Percentiles rank a stretch among this genome's conserved stretches.
phyloP scores from a whole-genome alignment of 768 basidiomycete species.

The Vishniacozyma victoriae region DNA sequence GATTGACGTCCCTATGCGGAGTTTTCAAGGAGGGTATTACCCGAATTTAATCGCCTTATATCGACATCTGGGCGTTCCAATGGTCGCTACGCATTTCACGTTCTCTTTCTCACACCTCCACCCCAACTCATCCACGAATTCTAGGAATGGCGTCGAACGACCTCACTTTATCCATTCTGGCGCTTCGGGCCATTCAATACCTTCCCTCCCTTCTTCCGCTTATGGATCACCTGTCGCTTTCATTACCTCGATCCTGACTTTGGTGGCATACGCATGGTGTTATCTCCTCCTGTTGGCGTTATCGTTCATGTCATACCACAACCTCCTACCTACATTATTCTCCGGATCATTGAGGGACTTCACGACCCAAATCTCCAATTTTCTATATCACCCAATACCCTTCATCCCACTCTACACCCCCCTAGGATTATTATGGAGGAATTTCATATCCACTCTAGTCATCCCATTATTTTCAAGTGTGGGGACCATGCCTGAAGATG shows the following conservation, averaged over 20 bases:
- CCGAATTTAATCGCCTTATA: conserved; percentile 65
- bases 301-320: conserved; percentile 32
- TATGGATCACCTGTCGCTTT: conserved; percentile 8
- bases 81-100: conserved; percentile 58
- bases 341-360: conserved; percentile 50
- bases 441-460: conserved; percentile 56
- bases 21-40: conserved; percentile 77
- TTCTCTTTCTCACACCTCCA: conserved; percentile 63
- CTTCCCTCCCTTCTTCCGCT: conserved; percentile 47
- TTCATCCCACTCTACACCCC: conserved; percentile 48
- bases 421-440: conserved; percentile 54
- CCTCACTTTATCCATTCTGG: conserved; percentile 67
- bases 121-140: conserved; percentile 40
- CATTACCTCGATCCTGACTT: conserved; percentile 2
- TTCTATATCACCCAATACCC: conserved; percentile 46
- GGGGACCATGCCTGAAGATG: conserved; percentile 59
- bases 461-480: conserved; percentile 67
- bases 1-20: conserved; percentile 77
- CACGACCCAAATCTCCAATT: conserved; percentile 14
- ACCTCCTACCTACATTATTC: conserved; percentile 47
- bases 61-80: conserved; percentile 56
- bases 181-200: conserved; percentile 53
- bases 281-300: conserved; percentile 46
- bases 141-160: no score
- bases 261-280: conserved; percentile 50